Conservation (phyloP, 2,329 filamentous ascomycete genomes). For the Westerdykella sp. region DNA sequence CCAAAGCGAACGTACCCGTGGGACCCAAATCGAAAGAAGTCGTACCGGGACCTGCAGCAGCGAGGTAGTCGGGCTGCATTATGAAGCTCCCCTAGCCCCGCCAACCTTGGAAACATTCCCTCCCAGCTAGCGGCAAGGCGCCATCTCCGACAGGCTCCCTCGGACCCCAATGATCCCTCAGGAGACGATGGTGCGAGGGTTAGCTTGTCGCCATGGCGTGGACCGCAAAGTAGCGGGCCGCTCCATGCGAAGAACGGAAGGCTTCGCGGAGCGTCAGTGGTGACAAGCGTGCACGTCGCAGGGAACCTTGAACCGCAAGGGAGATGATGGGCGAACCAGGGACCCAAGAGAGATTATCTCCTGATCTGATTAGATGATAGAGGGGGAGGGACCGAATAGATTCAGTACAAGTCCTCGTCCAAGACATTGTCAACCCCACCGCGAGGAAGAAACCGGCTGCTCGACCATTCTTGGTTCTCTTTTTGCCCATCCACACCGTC, state of each 20-base stretch:
- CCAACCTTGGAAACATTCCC: not conserved
- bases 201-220: not conserved
- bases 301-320: not conserved
- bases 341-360: constrained; percentile 11
- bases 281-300: no score
- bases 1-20: no score
- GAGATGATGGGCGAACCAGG: not conserved
- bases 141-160: not conserved
- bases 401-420: no score
- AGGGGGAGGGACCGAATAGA: not conserved
- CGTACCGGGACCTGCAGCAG: no score
- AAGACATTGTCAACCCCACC: not conserved
- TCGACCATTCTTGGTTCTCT: not conserved
- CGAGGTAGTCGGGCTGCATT: not conserved
- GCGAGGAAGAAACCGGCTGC: not conserved
- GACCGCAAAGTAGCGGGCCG: constrained; percentile 12
- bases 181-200: constrained; percentile 26
- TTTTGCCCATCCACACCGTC: no score
- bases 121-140: not conserved
- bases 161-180: constrained; percentile 10
- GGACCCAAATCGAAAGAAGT: no score
- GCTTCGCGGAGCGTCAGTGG: not conserved
- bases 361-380: constrained; percentile 27
- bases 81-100: constrained; percentile 1
- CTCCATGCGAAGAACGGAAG: constrained; percentile 1